These are phyloP conservation scores for Lactarius sanguifluus DNA, from an alignment of 768 basidiomycete species.

Conservation along the genomic window DNA sequence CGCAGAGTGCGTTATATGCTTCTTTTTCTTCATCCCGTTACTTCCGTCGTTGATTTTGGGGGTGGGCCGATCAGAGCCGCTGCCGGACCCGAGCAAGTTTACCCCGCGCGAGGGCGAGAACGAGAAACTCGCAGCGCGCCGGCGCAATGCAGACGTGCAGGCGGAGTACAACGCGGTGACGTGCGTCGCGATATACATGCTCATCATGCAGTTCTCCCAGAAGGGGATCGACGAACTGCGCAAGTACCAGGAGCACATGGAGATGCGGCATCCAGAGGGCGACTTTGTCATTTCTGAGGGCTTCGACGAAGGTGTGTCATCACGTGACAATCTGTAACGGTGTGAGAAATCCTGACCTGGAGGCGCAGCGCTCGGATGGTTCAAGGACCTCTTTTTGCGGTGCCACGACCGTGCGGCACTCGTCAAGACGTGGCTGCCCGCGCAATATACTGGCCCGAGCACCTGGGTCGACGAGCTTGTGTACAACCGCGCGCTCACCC, in stretches of 20 bases:
- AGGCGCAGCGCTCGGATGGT: constrained; percentile 76
- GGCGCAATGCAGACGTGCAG: constrained; percentile 74
- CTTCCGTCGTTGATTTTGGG: constrained; percentile 21
- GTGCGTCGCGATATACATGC: constrained; percentile 86
- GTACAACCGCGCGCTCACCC: constrained; percentile 85
- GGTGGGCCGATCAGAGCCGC: constrained; percentile 55
- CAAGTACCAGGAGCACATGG: constrained; percentile 77
- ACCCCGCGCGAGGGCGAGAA: constrained; percentile 66
- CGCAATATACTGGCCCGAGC: constrained; percentile 77
- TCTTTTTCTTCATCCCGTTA: constrained; percentile 7
- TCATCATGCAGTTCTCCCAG: constrained; percentile 89
- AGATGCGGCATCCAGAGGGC: constrained; percentile 75
- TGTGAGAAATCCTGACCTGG: constrained; percentile 26
- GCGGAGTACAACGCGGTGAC: constrained; percentile 84
- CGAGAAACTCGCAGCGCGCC: constrained; percentile 63
- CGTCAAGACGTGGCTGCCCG: constrained; percentile 85
- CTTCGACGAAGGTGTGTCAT: constrained; percentile 69
- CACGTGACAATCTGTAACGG: constrained; percentile 10
- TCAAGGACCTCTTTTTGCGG: constrained; percentile 90
- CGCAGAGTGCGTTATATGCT: constrained; percentile 61
- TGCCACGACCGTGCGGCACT: constrained; percentile 89
- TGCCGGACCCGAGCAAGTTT: constrained; percentile 80
- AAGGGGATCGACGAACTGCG: constrained; percentile 86
- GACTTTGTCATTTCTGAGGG: constrained; percentile 75
- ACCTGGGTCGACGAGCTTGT: constrained; percentile 88